A percentile compares a stretch with the other conserved stretches of the same genome.
Conservation (phyloP, 2,329 filamentous ascomycete species). For the Sporothrix humicola region DNA sequence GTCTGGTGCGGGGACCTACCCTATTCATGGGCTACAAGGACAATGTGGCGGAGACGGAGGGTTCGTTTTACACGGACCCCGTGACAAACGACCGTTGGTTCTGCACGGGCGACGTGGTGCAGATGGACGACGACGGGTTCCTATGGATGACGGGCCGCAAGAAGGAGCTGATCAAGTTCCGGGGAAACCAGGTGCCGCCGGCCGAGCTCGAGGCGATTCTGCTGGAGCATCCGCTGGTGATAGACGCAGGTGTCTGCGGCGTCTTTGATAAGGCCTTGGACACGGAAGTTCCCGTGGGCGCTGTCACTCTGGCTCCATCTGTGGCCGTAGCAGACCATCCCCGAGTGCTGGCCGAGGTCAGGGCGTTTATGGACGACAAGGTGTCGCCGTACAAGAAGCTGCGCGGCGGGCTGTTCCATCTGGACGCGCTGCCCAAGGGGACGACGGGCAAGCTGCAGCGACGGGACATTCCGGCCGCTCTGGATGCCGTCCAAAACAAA, state of each 20-base stretch:
- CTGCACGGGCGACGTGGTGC: constrained; percentile 75
- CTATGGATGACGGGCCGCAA: constrained; percentile 74
- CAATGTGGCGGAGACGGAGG: constrained; percentile 68
- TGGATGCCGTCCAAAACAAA: neutral
- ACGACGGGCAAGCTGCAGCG: constrained; percentile 49
- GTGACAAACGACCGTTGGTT: constrained; percentile 63
- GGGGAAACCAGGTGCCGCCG: constrained; percentile 63
- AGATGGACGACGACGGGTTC: constrained; percentile 60
- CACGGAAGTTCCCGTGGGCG: constrained; percentile 69
- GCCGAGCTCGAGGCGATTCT: constrained; percentile 57
- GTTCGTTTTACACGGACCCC: constrained; percentile 55
- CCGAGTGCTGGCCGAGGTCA: constrained; percentile 56
- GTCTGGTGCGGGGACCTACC: constrained; percentile 71
- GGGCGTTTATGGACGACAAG: constrained; percentile 55
- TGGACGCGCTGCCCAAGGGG: constrained; percentile 72
- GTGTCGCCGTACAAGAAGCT: constrained; percentile 60
- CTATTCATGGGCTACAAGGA: constrained; percentile 79
- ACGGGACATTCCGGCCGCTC: constrained; percentile 34
- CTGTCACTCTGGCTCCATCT: constrained; percentile 60
- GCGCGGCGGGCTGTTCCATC: constrained; percentile 64
- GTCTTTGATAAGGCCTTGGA: constrained; percentile 40
- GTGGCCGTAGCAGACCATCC: constrained; percentile 45
- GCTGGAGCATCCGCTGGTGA: constrained; percentile 55
- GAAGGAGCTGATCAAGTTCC: constrained; percentile 70
- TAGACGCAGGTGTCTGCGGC: constrained; percentile 44